Evolutionary conservation across 1,139 yeast genomes (phyloP).

Genomic region (Blastobotrys apis): DNA sequence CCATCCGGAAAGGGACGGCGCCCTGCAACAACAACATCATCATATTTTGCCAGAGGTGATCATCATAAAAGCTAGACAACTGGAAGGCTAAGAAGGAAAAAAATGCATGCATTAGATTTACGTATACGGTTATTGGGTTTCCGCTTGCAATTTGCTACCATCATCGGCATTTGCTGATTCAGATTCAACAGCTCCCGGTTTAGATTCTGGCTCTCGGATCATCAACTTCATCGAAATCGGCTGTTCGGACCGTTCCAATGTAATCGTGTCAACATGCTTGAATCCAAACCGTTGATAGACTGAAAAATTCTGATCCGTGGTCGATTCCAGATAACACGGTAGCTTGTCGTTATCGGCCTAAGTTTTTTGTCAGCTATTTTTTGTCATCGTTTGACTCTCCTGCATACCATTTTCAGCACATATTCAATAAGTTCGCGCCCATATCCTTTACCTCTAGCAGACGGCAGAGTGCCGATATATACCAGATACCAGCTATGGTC

Average conservation of each 20-base stretch:
- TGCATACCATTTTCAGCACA: conserved; percentile 42
- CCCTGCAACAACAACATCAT: no score
- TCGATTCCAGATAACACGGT: conserved; percentile 56
- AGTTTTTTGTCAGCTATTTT: background rate
- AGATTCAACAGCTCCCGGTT: no score
- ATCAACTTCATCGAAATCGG: conserved; percentile 25
- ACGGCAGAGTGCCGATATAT: conserved; percentile 54
- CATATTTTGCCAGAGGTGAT: no score
- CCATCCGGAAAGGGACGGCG: no score
- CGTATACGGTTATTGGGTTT: no score
- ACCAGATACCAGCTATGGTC: conserved; percentile 54
- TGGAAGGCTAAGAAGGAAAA: no score
- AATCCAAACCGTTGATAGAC: conserved; percentile 59
- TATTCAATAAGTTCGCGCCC: conserved; percentile 55
- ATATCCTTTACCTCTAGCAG: conserved; percentile 65
- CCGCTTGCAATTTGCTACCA: no score
- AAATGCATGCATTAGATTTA: no score
- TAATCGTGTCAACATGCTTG: conserved; percentile 19
- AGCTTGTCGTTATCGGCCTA: conserved; percentile 44
- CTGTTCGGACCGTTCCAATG: conserved; percentile 18
- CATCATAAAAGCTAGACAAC: no score
- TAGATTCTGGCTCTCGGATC: conserved; percentile 25
- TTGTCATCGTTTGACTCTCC: background rate
- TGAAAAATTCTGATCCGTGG: conserved; percentile 50
- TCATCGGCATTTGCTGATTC: no score